Evolutionary conservation across 1,284 basidiomycete species (phyloP).

Genomic region (Pisolithus thermaeus): DNA sequence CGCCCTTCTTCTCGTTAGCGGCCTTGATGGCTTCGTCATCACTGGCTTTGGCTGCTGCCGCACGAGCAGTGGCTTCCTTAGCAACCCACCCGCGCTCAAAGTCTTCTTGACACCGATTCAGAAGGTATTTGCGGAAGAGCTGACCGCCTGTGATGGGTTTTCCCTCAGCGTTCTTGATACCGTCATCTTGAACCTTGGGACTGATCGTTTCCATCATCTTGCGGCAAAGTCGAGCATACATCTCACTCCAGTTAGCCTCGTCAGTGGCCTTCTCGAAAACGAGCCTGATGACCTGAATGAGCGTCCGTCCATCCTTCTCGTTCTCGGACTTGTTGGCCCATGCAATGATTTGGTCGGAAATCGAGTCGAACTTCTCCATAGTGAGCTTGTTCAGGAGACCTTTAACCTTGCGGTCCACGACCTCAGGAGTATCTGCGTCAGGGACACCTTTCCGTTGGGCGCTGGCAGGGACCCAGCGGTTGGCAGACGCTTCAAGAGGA

Average conservation of each 20-base stretch:
- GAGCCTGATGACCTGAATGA: slow-evolving; percentile 93
- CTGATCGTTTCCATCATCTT: slow-evolving; percentile 93
- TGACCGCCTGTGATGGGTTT: slow-evolving; percentile 85
- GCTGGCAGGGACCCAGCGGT: slow-evolving; percentile 69
- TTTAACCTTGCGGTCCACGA: slow-evolving; percentile 94
- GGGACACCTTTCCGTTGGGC: slow-evolving; percentile 20
- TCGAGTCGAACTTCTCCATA: slow-evolving; percentile 94
- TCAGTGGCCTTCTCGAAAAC: slow-evolving; percentile 98
- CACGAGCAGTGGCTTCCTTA: slow-evolving; percentile 58
- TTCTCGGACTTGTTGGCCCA: slow-evolving; percentile 94
- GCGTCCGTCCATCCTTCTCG: slow-evolving; percentile 90
- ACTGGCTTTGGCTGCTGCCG: slow-evolving; percentile 50
- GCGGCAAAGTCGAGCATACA: slow-evolving; percentile 93
- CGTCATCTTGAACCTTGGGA: slow-evolving; percentile 81
- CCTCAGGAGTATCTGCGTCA: slow-evolving; percentile 69
- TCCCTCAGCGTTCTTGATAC: slow-evolving; percentile 71
- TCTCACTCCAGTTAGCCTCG: slow-evolving; percentile 92
- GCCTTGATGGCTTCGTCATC: slow-evolving; percentile 61
- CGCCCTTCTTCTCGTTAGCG: slow-evolving; percentile 49
- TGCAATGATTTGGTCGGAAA: slow-evolving; percentile 86
- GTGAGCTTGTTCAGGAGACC: slow-evolving; percentile 93
- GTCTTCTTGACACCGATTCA: slow-evolving; percentile 92
- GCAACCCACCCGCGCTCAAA: slow-evolving; percentile 89
- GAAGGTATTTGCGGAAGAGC: slow-evolving; percentile 92
- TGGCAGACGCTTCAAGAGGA: slow-evolving; percentile 73